These are phyloP conservation scores for Trifolium dubium DNA, from an alignment of 306 rosid genomes.

Conservation along the genomic window DNA sequence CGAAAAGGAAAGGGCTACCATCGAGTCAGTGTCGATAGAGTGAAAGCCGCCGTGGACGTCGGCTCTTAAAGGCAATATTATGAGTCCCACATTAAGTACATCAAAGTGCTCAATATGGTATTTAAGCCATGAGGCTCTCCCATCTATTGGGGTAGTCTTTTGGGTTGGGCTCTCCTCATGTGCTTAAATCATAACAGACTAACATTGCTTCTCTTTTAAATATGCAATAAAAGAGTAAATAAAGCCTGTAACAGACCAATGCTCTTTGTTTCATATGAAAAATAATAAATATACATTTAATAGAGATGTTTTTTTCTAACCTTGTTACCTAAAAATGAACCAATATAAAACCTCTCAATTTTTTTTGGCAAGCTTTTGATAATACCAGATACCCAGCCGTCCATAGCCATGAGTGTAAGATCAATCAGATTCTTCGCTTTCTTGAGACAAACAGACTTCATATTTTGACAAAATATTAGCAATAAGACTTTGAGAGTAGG, in stretches of 20 bases:
- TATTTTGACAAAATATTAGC: neutral
- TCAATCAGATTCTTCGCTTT: neutral
- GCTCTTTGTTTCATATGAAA: neutral
- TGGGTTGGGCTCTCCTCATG: too few relatives aligned
- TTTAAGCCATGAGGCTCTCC: too few relatives aligned
- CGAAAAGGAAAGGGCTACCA: too few relatives aligned
- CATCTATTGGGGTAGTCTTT: too few relatives aligned
- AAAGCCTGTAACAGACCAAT: neutral
- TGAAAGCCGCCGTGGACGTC: too few relatives aligned
- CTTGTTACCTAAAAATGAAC: neutral
- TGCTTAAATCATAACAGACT: too few relatives aligned
- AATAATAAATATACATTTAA: neutral
- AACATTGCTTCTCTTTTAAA: neutral
- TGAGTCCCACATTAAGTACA: too few relatives aligned
- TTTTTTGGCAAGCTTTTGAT: neutral
- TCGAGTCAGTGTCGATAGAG: too few relatives aligned
- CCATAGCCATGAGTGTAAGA: neutral
- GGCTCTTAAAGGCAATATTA: too few relatives aligned
- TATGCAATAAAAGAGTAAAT: neutral
- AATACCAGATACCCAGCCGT: neutral
- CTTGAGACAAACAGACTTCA: neutral
- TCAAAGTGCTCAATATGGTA: too few relatives aligned
- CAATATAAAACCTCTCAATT: slow-evolving; percentile 1
- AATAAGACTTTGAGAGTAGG: neutral
- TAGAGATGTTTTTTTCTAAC: slow-evolving; percentile 18